Base-by-base conservation (phyloP, 768 basidiomycete species). In the Pseudohyphozyma bogoriensis region DNA sequence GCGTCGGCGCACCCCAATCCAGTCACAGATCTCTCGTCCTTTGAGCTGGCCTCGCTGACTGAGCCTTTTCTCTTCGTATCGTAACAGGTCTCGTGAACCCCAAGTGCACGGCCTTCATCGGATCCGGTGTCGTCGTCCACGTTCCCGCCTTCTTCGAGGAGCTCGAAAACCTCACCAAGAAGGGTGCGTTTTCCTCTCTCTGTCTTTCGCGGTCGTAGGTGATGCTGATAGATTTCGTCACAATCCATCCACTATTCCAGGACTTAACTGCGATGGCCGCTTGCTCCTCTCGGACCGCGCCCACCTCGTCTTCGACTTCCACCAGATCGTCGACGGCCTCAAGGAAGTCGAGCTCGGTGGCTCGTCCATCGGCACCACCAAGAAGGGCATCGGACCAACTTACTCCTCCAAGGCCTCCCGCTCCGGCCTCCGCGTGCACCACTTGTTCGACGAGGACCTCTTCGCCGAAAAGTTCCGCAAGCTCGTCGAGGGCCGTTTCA, bases 281-380 rank as follows among this genome's bases (percentile, higher is more conserved):
- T 76, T 99, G 24, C 86, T 95, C 73, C 79, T 99, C 68, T 97
- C 93, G 29, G 91, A 97, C 76, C 85, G 95, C 64, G 89, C 95
- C 5, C 89, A 93, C 65, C 84, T 99, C 62, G 95, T 99, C 36
- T 91, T 99, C 71, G 95, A 97, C 73, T 97, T 99, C 74, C 95
- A 99, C 76, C 95, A 99, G 77, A 96, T 97, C 71, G 95, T 97
- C 32, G 95, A 99, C 72, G 95, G 95, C 8, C 77, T 99, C 70
- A 99, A 97, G 74, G 95, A 99, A 74, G 89, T 90, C 40, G 95
- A 97, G 73, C 81, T 97, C 28, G 95, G 95, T 28, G 87, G 89
- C 12, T 59, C 58, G 15, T 60, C 49, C 74, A 97, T 99, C 72
- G 95, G 95, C 29, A 99, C 95, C 36, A 99, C 95, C 51, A 91